Percentiles rank a stretch among this genome's conserved stretches.
Evolutionary conservation across 1,284 basidiomycete species (phyloP).

Genomic region (Schizophyllum amplum): DNA sequence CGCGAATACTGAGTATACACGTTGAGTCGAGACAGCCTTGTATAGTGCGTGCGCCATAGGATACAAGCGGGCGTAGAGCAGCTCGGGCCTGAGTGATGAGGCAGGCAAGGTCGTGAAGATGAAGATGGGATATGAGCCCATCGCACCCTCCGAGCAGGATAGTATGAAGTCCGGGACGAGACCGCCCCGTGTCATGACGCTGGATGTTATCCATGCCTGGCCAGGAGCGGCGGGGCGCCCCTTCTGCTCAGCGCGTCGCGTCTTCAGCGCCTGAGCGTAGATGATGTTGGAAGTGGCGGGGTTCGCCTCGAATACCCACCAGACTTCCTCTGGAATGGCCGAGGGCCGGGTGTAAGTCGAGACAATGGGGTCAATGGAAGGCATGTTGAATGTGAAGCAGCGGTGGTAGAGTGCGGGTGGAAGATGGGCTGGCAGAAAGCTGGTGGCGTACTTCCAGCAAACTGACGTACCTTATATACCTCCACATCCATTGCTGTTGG

Average conservation of each 20-base stretch:
- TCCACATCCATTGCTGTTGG: background rate
- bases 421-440: background rate
- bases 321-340: slow-evolving; percentile 25
- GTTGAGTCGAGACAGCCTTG: slow-evolving; percentile 20
- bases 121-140: slow-evolving; percentile 54
- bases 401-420: too few species aligned
- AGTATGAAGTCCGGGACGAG: slow-evolving; percentile 43
- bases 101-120: slow-evolving; percentile 34
- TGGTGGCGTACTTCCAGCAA: background rate
- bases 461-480: background rate
- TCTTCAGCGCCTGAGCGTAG: slow-evolving; percentile 37
- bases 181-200: slow-evolving; percentile 38
- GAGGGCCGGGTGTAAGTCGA: slow-evolving; percentile 14
- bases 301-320: slow-evolving; percentile 29
- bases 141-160: slow-evolving; percentile 42
- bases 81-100: slow-evolving; percentile 21
- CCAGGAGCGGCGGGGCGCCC: slow-evolving; percentile 2
- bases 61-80: slow-evolving; percentile 26
- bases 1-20: slow-evolving; percentile 65
- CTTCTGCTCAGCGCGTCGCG: slow-evolving; percentile 16
- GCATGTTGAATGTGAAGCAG: slow-evolving; percentile 16
- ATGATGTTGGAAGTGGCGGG: slow-evolving; percentile 45
- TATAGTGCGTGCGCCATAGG: slow-evolving; percentile 26
- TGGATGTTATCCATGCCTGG: slow-evolving; percentile 26
- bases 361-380: slow-evolving; percentile 13